phyloP scores from a whole-genome alignment of 164 flowering plant genomes.

The Brasenia schreberi region DNA sequence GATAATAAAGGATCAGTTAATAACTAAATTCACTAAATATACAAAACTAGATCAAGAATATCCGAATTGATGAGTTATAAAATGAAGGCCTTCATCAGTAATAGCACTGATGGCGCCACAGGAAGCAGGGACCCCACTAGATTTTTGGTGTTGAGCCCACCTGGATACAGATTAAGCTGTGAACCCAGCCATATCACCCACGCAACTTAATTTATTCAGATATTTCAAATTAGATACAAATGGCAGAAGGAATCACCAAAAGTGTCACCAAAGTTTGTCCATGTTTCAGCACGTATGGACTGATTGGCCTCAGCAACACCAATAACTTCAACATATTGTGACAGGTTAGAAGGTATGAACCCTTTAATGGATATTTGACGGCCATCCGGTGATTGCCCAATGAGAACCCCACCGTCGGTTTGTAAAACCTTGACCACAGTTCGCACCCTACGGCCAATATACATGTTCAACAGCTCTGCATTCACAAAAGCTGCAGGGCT shows the following conservation, averaged over 20 bases:
- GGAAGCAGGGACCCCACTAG: background rate
- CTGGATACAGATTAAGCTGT: background rate
- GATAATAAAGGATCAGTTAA: too few relatives aligned
- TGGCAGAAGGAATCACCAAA: conserved; percentile 28
- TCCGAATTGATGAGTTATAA: too few relatives aligned
- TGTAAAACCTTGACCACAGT: conserved; percentile 59
- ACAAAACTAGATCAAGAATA: background rate
- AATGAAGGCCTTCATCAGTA: too few relatives aligned
- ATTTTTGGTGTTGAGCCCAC: background rate
- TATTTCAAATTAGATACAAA: background rate
- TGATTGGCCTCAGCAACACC: conserved; percentile 78
- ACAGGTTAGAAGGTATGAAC: conserved; percentile 24
- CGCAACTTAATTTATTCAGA: background rate
- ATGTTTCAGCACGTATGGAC: conserved; percentile 65
- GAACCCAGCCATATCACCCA: background rate
- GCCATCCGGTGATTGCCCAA: conserved; percentile 72
- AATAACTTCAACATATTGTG: conserved; percentile 76
- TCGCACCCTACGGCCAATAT: conserved; percentile 58
- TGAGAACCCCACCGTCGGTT: conserved; percentile 38
- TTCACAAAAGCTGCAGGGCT: conserved; percentile 81
- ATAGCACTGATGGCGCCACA: background rate
- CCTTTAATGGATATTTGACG: conserved; percentile 52
- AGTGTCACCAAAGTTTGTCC: conserved; percentile 74
- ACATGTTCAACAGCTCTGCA: conserved; percentile 47
- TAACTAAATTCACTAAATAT: too few relatives aligned